Percentiles rank a stretch among this genome's conserved stretches.
phyloP scores from a whole-genome alignment of 2,329 filamentous ascomycete genomes.

The Pyricularia grisea region DNA sequence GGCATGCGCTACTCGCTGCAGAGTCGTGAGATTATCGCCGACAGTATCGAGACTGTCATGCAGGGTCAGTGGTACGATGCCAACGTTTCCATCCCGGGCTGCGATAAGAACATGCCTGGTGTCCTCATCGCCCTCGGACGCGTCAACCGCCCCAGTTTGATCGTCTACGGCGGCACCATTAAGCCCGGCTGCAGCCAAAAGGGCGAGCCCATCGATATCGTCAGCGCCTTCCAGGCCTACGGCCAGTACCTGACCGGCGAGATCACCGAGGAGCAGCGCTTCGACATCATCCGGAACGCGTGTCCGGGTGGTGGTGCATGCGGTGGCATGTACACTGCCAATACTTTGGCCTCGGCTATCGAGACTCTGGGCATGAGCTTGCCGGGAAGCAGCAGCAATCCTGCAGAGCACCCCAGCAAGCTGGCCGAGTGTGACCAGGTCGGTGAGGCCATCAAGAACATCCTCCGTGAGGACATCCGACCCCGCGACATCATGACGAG shows the following conservation, averaged over 20 bases:
- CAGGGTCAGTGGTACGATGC: conserved; percentile 97
- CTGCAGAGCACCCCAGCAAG: conserved; percentile 66
- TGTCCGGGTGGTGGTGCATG: conserved; percentile 70
- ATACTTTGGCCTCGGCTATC: conserved; percentile 86
- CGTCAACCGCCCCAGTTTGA: conserved; percentile 86
- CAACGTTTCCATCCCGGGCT: conserved; percentile 93
- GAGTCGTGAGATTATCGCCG: conserved; percentile 91
- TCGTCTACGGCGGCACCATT: conserved; percentile 97
- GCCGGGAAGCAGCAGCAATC: conserved; percentile 73
- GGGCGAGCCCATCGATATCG: conserved; percentile 75
- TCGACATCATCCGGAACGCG: conserved; percentile 80
- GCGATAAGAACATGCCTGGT: conserved; percentile 99
- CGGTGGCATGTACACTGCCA: conserved; percentile 83
- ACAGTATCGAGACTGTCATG: conserved; percentile 99
- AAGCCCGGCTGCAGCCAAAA: conserved; percentile 74
- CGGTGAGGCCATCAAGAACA: conserved; percentile 63
- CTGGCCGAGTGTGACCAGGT: conserved; percentile 62
- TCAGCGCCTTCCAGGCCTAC: conserved; percentile 77
- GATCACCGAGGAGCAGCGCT: conserved; percentile 77
- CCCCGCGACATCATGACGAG: conserved; percentile 73
- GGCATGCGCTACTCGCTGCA: conserved; percentile 85
- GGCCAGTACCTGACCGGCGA: conserved; percentile 74
- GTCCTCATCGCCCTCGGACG: conserved; percentile 90
- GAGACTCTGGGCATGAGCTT: conserved; percentile 83
- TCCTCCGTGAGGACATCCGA: conserved; percentile 67